Base-by-base conservation (phyloP, 148 eudicot genomes). In the Rhododendron griersonianum region DNA sequence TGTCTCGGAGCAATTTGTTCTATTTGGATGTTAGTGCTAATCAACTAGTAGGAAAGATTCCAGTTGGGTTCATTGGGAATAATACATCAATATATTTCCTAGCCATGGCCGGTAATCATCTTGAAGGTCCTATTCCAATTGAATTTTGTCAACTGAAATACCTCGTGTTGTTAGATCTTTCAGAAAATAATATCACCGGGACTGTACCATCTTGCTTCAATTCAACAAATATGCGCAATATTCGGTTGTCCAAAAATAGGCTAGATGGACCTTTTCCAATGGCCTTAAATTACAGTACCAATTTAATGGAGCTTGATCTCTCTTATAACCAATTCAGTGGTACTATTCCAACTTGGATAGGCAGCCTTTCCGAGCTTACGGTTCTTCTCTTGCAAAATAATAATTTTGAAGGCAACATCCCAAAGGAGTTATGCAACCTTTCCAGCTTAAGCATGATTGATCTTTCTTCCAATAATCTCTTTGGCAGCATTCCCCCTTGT, bases 161-260 rank as follows among this genome's bases (percentile, higher is more conserved):
- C 1, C 37, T 80, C 11, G 0, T 0, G 0, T 3, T 7, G 6
- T 30, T 80, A 4, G 82, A 80, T 14, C 82, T 80, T 63, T 63
- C 71, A 23, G 30, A 7, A 23, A 63, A 63, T 8, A 1, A 63
- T 63, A n/a, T 63, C 71, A 23, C 53, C 4, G 81, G 81, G 81
- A 3, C 65, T 2, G 15, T 51, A 4, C 82, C 82, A 4, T 80
- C 39, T 80, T 80, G 82, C 41, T 14, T 25, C 19, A 80, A 14
- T 18, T 18, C 39, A 11, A 0, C 11, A 4, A 0, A 6, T 39
- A 39, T 39, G 0, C 0, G 0, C 3, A 37, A 4, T 39, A 39
- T 39, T 39, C 41, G 2, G 33, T 2, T 80, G 21, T 50, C 41
- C 19, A 30, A 53, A 80, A 51, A 80, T 51, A 15, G n/a, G 14